Evolutionary conservation across 768 basidiomycete genomes (phyloP).

Genomic region (Hortiboletus flavorubellus): DNA sequence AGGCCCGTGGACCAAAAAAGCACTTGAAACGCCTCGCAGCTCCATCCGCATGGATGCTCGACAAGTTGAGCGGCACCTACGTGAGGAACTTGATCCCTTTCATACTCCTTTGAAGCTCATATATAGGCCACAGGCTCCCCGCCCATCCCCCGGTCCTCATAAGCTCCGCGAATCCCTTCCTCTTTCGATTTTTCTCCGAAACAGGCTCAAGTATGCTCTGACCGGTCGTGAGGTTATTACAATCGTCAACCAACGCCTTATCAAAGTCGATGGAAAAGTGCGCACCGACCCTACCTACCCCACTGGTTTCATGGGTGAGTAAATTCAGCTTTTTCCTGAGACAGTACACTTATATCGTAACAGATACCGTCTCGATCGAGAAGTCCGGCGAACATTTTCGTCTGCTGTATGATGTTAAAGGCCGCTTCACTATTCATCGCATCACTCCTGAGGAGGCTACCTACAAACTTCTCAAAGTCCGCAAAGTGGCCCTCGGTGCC

Average conservation of each 20-base stretch:
- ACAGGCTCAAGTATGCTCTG: slow-evolving; percentile 98
- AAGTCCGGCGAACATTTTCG: slow-evolving; percentile 99
- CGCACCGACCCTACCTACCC: slow-evolving; percentile 97
- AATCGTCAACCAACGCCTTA: slow-evolving; percentile 93
- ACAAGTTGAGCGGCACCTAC: slow-evolving; percentile 95
- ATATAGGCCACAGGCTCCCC: slow-evolving; percentile 66
- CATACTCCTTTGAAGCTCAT: slow-evolving; percentile 5
- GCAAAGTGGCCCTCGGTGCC: slow-evolving; percentile 84
- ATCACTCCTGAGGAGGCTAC: slow-evolving; percentile 96
- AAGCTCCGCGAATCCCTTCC: slow-evolving; percentile 98
- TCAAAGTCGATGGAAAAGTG: slow-evolving; percentile 99
- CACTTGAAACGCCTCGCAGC: slow-evolving; percentile 97
- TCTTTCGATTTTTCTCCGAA: slow-evolving; percentile 95
- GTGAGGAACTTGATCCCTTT: slow-evolving; percentile 44
- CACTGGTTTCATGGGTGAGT: slow-evolving; percentile 92
- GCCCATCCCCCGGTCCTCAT: slow-evolving; percentile 97
- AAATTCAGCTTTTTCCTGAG: neutral
- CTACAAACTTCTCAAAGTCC: slow-evolving; percentile 96
- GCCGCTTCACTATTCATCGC: slow-evolving; percentile 99
- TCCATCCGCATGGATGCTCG: slow-evolving; percentile 99
- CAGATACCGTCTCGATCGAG: slow-evolving; percentile 96
- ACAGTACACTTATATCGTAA: slow-evolving; percentile 1
- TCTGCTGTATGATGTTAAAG: slow-evolving; percentile 98
- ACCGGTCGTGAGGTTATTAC: slow-evolving; percentile 94
- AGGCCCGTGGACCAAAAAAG: slow-evolving; percentile 99